Base-by-base conservation (phyloP, 1,284 basidiomycete genomes). In the Ceratobasidium sp. region DNA sequence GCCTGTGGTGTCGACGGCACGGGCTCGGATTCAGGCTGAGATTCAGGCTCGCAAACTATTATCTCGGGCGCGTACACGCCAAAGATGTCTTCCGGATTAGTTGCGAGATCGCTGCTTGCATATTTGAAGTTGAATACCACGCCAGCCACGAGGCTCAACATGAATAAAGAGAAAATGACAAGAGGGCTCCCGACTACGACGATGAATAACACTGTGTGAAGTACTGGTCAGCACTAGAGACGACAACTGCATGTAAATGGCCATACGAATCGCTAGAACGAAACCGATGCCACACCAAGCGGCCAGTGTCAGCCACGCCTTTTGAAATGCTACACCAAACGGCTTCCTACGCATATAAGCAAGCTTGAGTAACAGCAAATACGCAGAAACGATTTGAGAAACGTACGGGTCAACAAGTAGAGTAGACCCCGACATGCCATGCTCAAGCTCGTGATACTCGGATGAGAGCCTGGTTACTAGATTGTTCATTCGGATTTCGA, bases 401-500 rank as follows among this genome's bases (percentile, higher is more conserved):
- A 69, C 67, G 5, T 40, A 69, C 67, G 46, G 46, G 3, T 69
- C 67, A 13, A 20, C 49, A 13, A 69, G 49, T 28, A 69, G n/a
- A 9, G 28, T 33, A 33, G 67, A 69, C 10, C 67, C 67, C 10
- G 67, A 39, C 15, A 72, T 40, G 10, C 51, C 42, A 12, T 23
- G 53, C 23, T 42, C 53, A 44, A 72, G 70, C 13, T 33, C 28
- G n/a, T 72, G 70, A 56, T 58, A 72, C 55, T 72, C 51, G 23
- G 70, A 44, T 18, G 70, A 72, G 26, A 72, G 70, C 53, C 55
- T 56, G 20, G 23, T 58, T 9, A 72, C 70, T 4, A 72, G 53
- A 23, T 44, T 28, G 53, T 72, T 72, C 70, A 72, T 72, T 26
- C 28, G 39, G 33, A 72, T 40, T 44, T 72, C 70, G 39, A 72